Evolutionary conservation across 1,284 basidiomycete genomes (phyloP), one percentile per base, ranked within the genome.

Genomic region (Trichosporon sp.): DNA sequence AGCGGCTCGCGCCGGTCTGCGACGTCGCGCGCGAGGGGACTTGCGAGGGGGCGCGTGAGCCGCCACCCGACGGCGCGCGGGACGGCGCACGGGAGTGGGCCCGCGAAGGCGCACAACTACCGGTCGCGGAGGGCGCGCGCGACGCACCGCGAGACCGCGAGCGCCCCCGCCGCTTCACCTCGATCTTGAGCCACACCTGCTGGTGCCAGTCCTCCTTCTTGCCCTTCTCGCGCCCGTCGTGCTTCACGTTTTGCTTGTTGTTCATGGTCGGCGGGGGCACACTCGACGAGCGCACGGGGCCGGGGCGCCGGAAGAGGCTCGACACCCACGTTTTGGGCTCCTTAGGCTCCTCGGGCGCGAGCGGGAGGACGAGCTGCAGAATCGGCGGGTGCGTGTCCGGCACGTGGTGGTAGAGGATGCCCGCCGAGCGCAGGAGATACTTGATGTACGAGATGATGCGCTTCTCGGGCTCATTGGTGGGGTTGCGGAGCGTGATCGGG

Each of bases 381-480:
- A 78, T 67, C 0, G 70, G 68, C 3, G 70, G 67, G n/a, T 66
- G 64, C 2, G 67, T 69, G 35, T 65, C 53, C 38, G 78, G 72
- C 5, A 82, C 67, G 13, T 80, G 80, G 74, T 87, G 86, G 73
- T 87, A 87, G 29, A 87, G 75, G 66, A 87, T 85, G 1, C 86
- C 86, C 0, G 83, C 80, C 23, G 84, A 86, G 13, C 86, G 84
- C 8, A 87, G 75, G 31, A 86, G 84, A 70, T 87, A 85, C 71
- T 84, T 84, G 73, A 85, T 71, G 70, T 84, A 85, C 21, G 79
- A 80, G 58, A 82, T 68, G 18, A 84, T 77, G 27, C 82, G 78
- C 27, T 74, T 71, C n/a, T 82, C 75, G 15, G 79, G 76, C 69
- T 83, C 79, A 23, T 76, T 68, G 1, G 73, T 68, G 7, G 82